Base-by-base conservation (phyloP, 129 eudicot species). In the Flaveria trinervia region DNA sequence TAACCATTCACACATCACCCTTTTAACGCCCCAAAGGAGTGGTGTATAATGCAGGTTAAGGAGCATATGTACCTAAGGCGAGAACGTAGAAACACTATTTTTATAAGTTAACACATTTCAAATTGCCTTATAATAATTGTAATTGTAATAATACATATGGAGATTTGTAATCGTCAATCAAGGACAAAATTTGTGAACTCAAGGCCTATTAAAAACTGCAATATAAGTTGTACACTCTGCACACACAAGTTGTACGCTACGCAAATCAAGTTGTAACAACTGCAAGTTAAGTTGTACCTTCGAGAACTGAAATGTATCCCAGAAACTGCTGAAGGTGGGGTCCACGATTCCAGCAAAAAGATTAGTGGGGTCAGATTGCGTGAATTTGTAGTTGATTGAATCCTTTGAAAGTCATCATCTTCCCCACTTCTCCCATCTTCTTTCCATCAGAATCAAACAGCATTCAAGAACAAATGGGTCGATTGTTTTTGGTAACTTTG, bases 401-500 rank as follows among this genome's bases (percentile, higher is more conserved):
- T 80, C 72, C 70, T 71, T 36, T 44, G 6, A 54, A 73, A 73
- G 67, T 66, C 69, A 30, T 71, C 66, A 64, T 65, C 16, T 25
- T 51, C 78, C 54, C 66, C 67, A 39, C 52, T 55, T 73, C 44
- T 66, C 75, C 66, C 45, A 79, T 71, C 83, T 66, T 59, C 69
- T 68, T 68, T 55, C 30, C n/a, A 41, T 68, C 49, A 69, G 43
- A 11, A 59, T 22, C 66, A 59, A 59, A 23, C 81, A 70, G 36
- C 72, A 23, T 5, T 18, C 48, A 72, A 72, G 7, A 33, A 54
- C 23, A 74, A 52, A 94, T 94, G 98, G 98, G 98, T 17, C 84
- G 97, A 77, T 73, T 91, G 80, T 94, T 89, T 87, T 80, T 79
- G 64, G 85, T 94, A 65, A 83, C 81, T 56, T 90, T 94, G 52